Conservation (phyloP, 306 rosid genomes). For the Delonix regia region DNA sequence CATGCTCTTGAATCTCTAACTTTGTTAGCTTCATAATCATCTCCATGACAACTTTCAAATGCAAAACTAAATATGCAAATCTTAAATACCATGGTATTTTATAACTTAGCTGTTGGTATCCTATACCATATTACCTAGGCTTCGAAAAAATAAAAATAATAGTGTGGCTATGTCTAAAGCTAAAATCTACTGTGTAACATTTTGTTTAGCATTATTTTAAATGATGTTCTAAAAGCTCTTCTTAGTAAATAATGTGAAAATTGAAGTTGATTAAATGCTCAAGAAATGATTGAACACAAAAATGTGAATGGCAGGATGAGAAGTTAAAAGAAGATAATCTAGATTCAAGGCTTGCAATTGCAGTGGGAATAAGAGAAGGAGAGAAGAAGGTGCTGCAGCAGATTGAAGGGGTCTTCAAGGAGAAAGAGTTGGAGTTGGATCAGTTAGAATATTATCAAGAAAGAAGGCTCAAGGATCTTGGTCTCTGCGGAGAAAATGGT, state of each 20-base stretch:
- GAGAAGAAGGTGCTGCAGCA: constrained; percentile 85
- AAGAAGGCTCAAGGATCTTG: constrained; percentile 95
- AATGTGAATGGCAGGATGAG: constrained; percentile 65
- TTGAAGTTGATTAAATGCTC: background rate
- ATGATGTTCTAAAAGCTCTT: background rate
- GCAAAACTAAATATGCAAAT: background rate
- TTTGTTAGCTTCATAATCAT: background rate
- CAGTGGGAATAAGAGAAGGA: constrained; percentile 86
- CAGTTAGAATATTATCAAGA: constrained; percentile 83
- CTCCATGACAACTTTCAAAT: background rate
- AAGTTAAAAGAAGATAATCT: constrained; percentile 64
- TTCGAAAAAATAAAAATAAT: background rate
- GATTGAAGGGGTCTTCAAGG: constrained; percentile 68
- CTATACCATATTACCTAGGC: background rate
- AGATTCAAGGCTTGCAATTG: constrained; percentile 70
- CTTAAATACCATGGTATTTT: background rate
- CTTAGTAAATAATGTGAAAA: background rate
- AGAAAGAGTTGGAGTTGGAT: constrained; percentile 68
- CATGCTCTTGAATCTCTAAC: background rate
- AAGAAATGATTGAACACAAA: constrained; percentile 33
- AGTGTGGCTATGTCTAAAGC: background rate
- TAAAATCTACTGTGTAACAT: background rate
- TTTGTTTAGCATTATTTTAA: background rate
- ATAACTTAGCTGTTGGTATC: background rate
- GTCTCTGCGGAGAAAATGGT: constrained; percentile 91